Evolutionary conservation across 495 filamentous ascomycete genomes (phyloP).

Genomic region (Cenococcum geophilum): DNA sequence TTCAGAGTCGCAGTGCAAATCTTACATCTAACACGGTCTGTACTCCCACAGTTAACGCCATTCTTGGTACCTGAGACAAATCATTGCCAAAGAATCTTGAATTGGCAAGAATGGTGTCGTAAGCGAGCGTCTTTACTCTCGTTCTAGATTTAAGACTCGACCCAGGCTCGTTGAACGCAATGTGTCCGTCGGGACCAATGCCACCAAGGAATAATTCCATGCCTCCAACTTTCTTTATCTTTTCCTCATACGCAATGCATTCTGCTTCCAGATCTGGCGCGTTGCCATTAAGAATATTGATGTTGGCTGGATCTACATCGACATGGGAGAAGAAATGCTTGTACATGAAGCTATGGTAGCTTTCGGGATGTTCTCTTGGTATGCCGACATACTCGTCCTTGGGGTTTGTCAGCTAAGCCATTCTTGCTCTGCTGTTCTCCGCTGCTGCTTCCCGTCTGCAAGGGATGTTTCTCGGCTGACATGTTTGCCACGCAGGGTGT

Average conservation of each 20-base stretch:
- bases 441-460: background rate
- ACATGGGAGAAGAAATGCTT: conserved; percentile 85
- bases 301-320: conserved; percentile 70
- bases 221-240: conserved; percentile 66
- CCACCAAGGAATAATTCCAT: conserved; percentile 84
- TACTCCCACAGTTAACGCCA: conserved; percentile 84
- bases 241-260: conserved; percentile 70
- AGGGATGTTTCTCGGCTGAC: background rate
- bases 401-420: conserved; percentile 7
- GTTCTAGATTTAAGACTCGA: conserved; percentile 73
- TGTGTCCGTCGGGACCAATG: conserved; percentile 79
- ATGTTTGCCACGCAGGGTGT: background rate
- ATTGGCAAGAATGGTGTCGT: conserved; percentile 82
- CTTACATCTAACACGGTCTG: conserved; percentile 68
- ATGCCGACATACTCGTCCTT: conserved; percentile 85
- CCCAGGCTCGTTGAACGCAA: conserved; percentile 87
- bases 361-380: conserved; percentile 72
- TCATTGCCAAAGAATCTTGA: conserved; percentile 76
- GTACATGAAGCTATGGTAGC: conserved; percentile 89
- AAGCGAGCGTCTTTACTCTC: conserved; percentile 78
- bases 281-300: conserved; percentile 82
- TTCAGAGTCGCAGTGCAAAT: background rate
- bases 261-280: conserved; percentile 69
- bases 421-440: background rate
- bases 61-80: conserved; percentile 64